phyloP scores from a whole-genome alignment of 1,284 basidiomycete genomes.

The Apiotrichum brassicae region DNA sequence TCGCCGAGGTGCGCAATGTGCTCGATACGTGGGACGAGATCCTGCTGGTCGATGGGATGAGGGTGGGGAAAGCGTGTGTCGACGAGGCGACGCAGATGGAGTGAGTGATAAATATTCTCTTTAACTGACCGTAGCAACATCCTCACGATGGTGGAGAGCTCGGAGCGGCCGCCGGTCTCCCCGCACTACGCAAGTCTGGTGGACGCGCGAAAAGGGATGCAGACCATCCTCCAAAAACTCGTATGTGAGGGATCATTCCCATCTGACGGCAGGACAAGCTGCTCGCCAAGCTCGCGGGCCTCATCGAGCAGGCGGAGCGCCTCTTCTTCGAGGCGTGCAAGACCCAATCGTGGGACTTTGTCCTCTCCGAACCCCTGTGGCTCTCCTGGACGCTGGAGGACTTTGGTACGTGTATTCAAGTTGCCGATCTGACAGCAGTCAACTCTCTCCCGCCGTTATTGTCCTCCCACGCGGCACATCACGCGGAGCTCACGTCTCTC shows the following conservation, averaged over 20 bases:
- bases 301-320: slow-evolving; percentile 39
- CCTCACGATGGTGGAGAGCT: slow-evolving; percentile 21
- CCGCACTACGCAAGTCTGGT: slow-evolving; percentile 23
- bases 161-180: slow-evolving; percentile 29
- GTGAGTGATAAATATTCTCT: slow-evolving; percentile 22
- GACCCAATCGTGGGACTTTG: slow-evolving; percentile 26
- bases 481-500: slow-evolving; percentile 21
- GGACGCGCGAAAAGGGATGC: slow-evolving; percentile 16
- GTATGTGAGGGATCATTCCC: slow-evolving; percentile 15
- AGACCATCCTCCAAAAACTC: slow-evolving; percentile 29
- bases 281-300: slow-evolving; percentile 27
- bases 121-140: slow-evolving; percentile 39
- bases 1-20: slow-evolving; percentile 27
- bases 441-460: slow-evolving; percentile 33
- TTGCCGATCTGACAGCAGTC: slow-evolving; percentile 21
- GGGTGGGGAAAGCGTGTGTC: slow-evolving; percentile 36
- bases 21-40: slow-evolving; percentile 41
- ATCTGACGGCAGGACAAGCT: slow-evolving; percentile 25
- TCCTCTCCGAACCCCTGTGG: slow-evolving; percentile 36
- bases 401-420: slow-evolving; percentile 35
- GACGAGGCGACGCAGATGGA: slow-evolving; percentile 36
- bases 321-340: slow-evolving; percentile 36
- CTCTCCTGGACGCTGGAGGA: slow-evolving; percentile 40
- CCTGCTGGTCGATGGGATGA: slow-evolving; percentile 33
- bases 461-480: slow-evolving; percentile 28